Base-by-base conservation (phyloP, 148 eudicot genomes). In the Camellia japonica region DNA sequence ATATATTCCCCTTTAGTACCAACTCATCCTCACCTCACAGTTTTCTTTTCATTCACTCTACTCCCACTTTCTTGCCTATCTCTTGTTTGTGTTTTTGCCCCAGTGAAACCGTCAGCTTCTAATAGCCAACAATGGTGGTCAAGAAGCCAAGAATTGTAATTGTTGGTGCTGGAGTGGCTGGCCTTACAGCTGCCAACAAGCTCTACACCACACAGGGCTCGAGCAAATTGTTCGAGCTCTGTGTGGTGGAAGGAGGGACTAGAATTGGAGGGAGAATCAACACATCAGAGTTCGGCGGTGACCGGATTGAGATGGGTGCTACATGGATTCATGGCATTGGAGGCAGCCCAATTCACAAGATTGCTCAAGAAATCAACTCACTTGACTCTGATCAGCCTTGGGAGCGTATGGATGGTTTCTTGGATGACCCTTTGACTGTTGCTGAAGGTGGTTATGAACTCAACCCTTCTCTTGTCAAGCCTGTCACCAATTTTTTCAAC, bases 261-360 rank as follows among this genome's bases (percentile, higher is more conserved):
- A 89, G 99, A 69, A 93, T 95, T 81, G 99, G 99, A 18, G 99
- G 99, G 1, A 82, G 99, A 56, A 90, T 95, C 65, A 93, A 81
- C 71, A 89, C 93, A 23, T 77, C 92, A 8, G 94, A 89, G 90
- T 95, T 95, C 81, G 86, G 87, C 41, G 97, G 93, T 68, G 91
- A 91, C 78, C 81, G 90, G 70, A 87, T 95, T 83, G 99, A 95
- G 84, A 86, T 89, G 88, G 99, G 99, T 54, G 99, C 99, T 44
- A 95, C 99, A 11, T 95, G 97, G 97, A 95, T 95, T 82, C 99
- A 95, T 86, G 99, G 99, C 20, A 93, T 93, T 81, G 85, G 80
- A 54, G 92, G 93, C 15, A 95, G 99, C 84, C 97, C 99, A 63
- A 63, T 95, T 75, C 83, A 92, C 81, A 86, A 88, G 71, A 90